phyloP scores from a whole-genome alignment of 1,284 basidiomycete genomes.

The Ustilago curta region DNA sequence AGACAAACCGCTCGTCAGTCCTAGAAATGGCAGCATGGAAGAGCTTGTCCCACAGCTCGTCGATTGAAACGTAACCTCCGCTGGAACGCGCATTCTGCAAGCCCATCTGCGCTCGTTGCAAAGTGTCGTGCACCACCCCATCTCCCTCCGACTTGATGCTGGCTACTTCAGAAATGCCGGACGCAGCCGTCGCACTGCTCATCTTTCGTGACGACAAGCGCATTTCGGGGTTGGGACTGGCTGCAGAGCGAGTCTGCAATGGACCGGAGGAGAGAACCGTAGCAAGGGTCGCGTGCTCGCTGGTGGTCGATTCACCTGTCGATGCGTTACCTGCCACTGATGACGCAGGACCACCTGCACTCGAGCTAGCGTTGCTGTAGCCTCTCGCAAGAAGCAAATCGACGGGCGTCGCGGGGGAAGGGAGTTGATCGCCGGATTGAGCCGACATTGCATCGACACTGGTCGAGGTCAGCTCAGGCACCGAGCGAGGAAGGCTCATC shows the following conservation, averaged over 20 bases:
- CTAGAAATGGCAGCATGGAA: slow-evolving; percentile 64
- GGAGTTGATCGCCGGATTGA: background rate
- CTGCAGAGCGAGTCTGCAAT: slow-evolving; percentile 2
- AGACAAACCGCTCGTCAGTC: slow-evolving; percentile 55
- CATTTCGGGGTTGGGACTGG: slow-evolving; percentile 3
- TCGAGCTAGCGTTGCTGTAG: slow-evolving; percentile 38
- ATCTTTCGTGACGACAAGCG: slow-evolving; percentile 43
- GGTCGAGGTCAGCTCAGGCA: background rate
- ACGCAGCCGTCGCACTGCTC: slow-evolving; percentile 51
- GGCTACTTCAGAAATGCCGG: slow-evolving; percentile 35
- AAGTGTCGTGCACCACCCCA: slow-evolving; percentile 39
- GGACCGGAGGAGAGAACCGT: background rate
- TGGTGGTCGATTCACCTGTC: background rate
- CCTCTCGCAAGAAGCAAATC: slow-evolving; percentile 16
- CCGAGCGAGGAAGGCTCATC: slow-evolving; percentile 1
- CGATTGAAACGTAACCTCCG: slow-evolving; percentile 62
- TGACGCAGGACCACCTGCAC: slow-evolving; percentile 2
- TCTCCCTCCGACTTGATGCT: slow-evolving; percentile 50
- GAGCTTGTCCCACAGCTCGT: slow-evolving; percentile 64
- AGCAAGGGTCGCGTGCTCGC: slow-evolving; percentile 5
- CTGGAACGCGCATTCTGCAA: slow-evolving; percentile 55
- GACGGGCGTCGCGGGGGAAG: slow-evolving; percentile 11
- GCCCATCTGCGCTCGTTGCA: slow-evolving; percentile 52
- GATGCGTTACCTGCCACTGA: slow-evolving; percentile 9
- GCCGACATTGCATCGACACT: slow-evolving; percentile 5